Evolutionary conservation across 2,329 filamentous ascomycete genomes (phyloP).

Genomic region (Neospermospora avenae): DNA sequence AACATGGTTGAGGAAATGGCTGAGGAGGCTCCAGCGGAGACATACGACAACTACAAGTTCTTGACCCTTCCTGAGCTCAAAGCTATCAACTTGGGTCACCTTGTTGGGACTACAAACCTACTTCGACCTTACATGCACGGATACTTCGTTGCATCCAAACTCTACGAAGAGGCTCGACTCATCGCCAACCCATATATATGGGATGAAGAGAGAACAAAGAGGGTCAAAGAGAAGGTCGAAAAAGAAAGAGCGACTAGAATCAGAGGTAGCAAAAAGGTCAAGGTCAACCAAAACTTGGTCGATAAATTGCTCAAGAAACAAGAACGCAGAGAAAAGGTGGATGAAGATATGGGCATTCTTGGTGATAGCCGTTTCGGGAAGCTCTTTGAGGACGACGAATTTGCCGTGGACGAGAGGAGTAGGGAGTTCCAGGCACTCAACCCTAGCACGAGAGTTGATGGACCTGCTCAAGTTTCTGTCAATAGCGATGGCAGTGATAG

Average conservation of each 20-base stretch:
- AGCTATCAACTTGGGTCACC: constrained; percentile 79
- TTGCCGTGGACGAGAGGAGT: constrained; percentile 84
- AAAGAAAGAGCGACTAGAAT: constrained; percentile 96
- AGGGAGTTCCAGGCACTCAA: constrained; percentile 87
- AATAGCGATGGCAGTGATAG: constrained; percentile 37
- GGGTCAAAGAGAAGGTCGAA: constrained; percentile 91
- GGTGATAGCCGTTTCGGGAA: constrained; percentile 82
- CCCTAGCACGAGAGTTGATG: constrained; percentile 65
- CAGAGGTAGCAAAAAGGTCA: constrained; percentile 92
- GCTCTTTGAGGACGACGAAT: constrained; percentile 91
- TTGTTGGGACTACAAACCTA: constrained; percentile 86
- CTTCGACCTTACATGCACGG: constrained; percentile 98
- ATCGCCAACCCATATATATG: constrained; percentile 93
- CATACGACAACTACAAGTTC: constrained; percentile 99
- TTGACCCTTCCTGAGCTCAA: constrained; percentile 83
- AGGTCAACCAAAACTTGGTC: constrained; percentile 83
- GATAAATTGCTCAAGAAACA: constrained; percentile 69
- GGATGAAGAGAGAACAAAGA: constrained; percentile 88
- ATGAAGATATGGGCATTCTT: constrained; percentile 64
- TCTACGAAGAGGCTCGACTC: constrained; percentile 91
- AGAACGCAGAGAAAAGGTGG: constrained; percentile 56
- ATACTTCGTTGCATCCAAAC: constrained; percentile 91
- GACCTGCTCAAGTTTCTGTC: constrained; percentile 37
- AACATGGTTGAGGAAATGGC: constrained; percentile 99
- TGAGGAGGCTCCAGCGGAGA: constrained; percentile 71